Conservation (phyloP, 2,329 filamentous ascomycete genomes). For the Curvularia verruculosa region DNA sequence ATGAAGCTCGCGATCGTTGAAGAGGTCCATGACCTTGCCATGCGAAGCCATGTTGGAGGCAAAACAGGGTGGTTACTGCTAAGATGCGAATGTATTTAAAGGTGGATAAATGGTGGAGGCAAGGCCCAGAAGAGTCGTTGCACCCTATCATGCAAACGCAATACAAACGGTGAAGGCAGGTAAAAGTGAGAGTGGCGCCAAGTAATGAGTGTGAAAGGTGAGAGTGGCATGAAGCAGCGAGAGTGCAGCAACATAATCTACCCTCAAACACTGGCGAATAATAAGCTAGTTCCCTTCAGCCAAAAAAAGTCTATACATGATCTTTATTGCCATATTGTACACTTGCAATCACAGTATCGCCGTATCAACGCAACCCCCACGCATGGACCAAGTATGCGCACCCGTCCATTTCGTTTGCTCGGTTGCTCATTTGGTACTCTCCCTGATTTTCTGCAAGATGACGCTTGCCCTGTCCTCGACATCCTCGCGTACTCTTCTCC, state of each 20-base stretch:
- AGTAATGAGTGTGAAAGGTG: not conserved
- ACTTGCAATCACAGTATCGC: slow-evolving; percentile 30
- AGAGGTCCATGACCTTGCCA: slow-evolving; percentile 39
- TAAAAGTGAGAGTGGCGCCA: not conserved
- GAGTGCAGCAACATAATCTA: not conserved
- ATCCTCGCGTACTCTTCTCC: slow-evolving; percentile 50
- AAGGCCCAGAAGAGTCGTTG: not conserved
- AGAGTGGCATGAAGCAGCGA: not conserved
- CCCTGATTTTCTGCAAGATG: slow-evolving; percentile 44
- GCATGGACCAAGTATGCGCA: not conserved
- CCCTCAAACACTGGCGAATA: not conserved
- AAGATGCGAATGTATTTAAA: not conserved
- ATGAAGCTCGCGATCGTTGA: slow-evolving; percentile 40
- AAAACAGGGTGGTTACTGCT: not conserved
- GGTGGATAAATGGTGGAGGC: not conserved
- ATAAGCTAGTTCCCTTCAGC: not conserved
- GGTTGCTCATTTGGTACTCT: slow-evolving; percentile 31
- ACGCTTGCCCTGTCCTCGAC: slow-evolving; percentile 50
- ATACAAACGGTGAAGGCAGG: slow-evolving; percentile 12
- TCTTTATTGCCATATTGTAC: slow-evolving; percentile 10
- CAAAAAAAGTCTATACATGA: slow-evolving; percentile 13
- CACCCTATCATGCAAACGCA: slow-evolving; percentile 9
- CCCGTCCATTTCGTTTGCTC: not conserved
- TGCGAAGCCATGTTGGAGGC: slow-evolving; percentile 32
- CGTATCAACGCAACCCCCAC: slow-evolving; percentile 12